Percentiles rank a stretch among this genome's conserved stretches.
These are phyloP conservation scores for Psilocybe tampanensis DNA, from an alignment of 768 basidiomycete species.

Conservation along the genomic window DNA sequence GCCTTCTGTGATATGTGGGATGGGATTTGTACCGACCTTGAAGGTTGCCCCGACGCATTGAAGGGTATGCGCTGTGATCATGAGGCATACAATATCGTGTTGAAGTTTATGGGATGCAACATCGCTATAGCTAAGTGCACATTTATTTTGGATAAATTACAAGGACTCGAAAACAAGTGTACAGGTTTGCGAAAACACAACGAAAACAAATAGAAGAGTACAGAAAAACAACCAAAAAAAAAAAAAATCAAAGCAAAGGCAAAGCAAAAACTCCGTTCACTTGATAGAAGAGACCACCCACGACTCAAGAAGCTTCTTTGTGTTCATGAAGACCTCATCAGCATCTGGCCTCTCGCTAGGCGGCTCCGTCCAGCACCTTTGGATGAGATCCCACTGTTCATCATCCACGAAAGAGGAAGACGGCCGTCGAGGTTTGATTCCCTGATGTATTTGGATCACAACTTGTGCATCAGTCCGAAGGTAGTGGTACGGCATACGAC, in stretches of 20 bases:
- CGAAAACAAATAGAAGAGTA: too few species aligned
- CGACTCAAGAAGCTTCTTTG: slow-evolving; percentile 8
- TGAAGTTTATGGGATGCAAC: too few species aligned
- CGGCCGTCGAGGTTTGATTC: slow-evolving; percentile 42
- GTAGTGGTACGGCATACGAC: slow-evolving; percentile 44
- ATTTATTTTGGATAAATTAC: too few species aligned
- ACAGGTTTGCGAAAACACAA: too few species aligned
- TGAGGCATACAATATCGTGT: too few species aligned
- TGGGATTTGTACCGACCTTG: too few species aligned
- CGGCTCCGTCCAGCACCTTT: slow-evolving; percentile 40
- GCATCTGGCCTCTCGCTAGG: slow-evolving; percentile 32
- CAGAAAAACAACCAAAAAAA: not conserved
- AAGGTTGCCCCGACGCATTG: too few species aligned
- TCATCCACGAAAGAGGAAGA: slow-evolving; percentile 38
- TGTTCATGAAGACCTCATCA: slow-evolving; percentile 20
- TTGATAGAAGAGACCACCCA: not conserved
- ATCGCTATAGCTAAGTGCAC: too few species aligned
- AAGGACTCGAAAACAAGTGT: too few species aligned
- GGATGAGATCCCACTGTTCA: slow-evolving; percentile 43
- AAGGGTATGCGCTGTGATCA: too few species aligned
- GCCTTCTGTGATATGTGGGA: too few species aligned
- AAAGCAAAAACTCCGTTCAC: not conserved
- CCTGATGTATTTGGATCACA: slow-evolving; percentile 42
- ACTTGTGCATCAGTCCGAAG: slow-evolving; percentile 39
- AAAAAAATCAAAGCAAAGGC: not conserved